phyloP scores from a whole-genome alignment of 306 rosid genomes.

The Ziziphus jujuba region DNA sequence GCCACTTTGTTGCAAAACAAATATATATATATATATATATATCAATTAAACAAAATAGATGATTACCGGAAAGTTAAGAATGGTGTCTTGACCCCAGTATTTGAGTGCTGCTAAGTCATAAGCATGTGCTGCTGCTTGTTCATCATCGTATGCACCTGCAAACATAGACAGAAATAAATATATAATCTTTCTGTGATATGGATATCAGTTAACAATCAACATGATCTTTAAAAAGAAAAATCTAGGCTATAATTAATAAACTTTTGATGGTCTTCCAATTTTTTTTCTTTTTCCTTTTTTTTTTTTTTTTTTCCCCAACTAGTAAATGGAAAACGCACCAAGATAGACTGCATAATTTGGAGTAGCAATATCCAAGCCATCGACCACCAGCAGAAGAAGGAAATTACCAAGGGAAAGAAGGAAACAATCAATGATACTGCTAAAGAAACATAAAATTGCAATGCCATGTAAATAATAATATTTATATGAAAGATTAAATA shows the following conservation, averaged over 20 bases:
- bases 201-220: not conserved
- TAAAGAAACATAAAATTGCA: not conserved
- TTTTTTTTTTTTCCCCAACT: not conserved
- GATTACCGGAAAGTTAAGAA: conserved; percentile 43
- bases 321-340: conserved; percentile 37
- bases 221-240: not conserved
- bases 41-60: not conserved
- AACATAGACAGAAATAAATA: not conserved
- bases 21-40: not conserved
- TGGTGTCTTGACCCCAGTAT: conserved; percentile 41
- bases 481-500: not conserved
- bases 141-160: conserved; percentile 39
- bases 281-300: no score
- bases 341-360: conserved; percentile 57
- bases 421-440: not conserved
- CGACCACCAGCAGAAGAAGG: conserved; percentile 5
- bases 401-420: not conserved
- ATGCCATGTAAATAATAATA: not conserved
- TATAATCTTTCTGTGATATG: no score
- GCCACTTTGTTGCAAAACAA: not conserved
- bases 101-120: conserved; percentile 43
- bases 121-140: conserved; percentile 37
- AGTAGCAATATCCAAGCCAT: not conserved
- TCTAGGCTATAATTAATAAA: not conserved
- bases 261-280: no score